phyloP scores from a whole-genome alignment of 805 yeast species.

The Torulaspora indica region DNA sequence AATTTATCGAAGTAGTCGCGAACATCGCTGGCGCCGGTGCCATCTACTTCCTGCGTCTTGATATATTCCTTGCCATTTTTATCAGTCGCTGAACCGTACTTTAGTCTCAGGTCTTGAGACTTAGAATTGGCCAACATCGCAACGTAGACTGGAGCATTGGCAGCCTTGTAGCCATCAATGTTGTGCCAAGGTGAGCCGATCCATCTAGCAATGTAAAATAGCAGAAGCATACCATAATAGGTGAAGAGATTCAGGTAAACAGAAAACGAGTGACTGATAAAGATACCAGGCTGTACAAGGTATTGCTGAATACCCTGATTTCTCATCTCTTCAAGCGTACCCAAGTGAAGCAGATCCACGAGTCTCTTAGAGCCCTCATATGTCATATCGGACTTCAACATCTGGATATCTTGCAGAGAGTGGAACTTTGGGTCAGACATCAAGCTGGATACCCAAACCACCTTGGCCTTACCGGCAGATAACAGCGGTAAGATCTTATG shows the following conservation, averaged over 20 bases:
- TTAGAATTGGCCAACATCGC: slow-evolving; percentile 50
- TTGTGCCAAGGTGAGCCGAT: slow-evolving; percentile 87
- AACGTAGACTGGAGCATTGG: slow-evolving; percentile 77
- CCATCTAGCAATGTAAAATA: slow-evolving; percentile 78
- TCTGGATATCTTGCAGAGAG: slow-evolving; percentile 69
- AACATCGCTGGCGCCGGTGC: slow-evolving; percentile 64
- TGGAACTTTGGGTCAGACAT: slow-evolving; percentile 74
- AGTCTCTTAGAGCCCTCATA: slow-evolving; percentile 91
- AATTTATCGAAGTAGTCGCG: slow-evolving; percentile 55
- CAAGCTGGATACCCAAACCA: slow-evolving; percentile 82
- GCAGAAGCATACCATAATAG: slow-evolving; percentile 75
- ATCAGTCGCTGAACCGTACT: slow-evolving; percentile 70
- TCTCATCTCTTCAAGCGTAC: slow-evolving; percentile 52
- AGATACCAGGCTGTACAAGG: slow-evolving; percentile 90
- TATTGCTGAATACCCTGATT: slow-evolving; percentile 61
- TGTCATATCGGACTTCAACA: slow-evolving; percentile 57
- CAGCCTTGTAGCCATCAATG: slow-evolving; percentile 82
- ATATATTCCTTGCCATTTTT: slow-evolving; percentile 63
- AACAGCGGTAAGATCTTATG: slow-evolving; percentile 58
- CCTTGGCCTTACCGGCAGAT: slow-evolving; percentile 51
- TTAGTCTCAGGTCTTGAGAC: slow-evolving; percentile 45
- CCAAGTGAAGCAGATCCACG: slow-evolving; percentile 76
- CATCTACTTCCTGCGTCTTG: slow-evolving; percentile 50
- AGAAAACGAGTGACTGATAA: slow-evolving; percentile 75
- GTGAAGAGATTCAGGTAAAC: slow-evolving; percentile 73